phyloP scores from a whole-genome alignment of 352 stramenopile species.

The Phytophthora pinifolia region DNA sequence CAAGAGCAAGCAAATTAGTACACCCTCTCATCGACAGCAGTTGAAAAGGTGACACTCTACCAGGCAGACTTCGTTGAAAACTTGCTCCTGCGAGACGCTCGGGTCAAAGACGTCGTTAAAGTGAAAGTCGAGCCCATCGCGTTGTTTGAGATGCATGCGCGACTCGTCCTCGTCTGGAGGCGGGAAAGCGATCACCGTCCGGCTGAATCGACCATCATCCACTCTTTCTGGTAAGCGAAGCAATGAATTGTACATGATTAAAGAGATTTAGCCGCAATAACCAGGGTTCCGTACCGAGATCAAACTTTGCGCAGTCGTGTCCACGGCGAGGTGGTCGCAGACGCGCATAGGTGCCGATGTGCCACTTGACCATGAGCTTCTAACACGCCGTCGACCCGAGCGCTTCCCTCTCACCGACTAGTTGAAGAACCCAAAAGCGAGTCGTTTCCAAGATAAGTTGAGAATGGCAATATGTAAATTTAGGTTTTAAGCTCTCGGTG shows the following conservation, averaged over 20 bases:
- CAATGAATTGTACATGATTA: neutral
- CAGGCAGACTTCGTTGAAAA: conserved; percentile 69
- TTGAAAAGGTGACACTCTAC: too few species aligned
- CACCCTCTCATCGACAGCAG: too few species aligned
- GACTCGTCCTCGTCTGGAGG: conserved; percentile 55
- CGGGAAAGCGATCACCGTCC: conserved; percentile 61
- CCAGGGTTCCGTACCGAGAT: conserved; percentile 36
- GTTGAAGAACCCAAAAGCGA: conserved; percentile 3
- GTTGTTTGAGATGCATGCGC: conserved; percentile 68
- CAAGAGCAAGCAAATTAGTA: too few species aligned
- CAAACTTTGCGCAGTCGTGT: conserved; percentile 63
- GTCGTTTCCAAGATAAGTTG: conserved; percentile 23
- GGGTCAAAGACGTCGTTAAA: conserved; percentile 74
- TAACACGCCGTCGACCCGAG: neutral
- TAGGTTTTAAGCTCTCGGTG: conserved; percentile 10
- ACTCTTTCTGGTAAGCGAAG: conserved; percentile 41
- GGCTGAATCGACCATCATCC: conserved; percentile 39
- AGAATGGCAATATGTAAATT: conserved; percentile 15
- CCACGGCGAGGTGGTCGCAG: conserved; percentile 58
- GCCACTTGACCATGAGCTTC: conserved; percentile 63
- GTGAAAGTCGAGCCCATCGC: conserved; percentile 68
- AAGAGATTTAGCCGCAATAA: neutral
- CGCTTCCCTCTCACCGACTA: neutral
- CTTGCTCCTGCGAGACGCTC: conserved; percentile 61
- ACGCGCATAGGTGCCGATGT: conserved; percentile 74